Percentiles rank a stretch among this genome's conserved stretches.
Conservation (phyloP, 176 grass and related monocot genomes). For the Otatea glauca region DNA sequence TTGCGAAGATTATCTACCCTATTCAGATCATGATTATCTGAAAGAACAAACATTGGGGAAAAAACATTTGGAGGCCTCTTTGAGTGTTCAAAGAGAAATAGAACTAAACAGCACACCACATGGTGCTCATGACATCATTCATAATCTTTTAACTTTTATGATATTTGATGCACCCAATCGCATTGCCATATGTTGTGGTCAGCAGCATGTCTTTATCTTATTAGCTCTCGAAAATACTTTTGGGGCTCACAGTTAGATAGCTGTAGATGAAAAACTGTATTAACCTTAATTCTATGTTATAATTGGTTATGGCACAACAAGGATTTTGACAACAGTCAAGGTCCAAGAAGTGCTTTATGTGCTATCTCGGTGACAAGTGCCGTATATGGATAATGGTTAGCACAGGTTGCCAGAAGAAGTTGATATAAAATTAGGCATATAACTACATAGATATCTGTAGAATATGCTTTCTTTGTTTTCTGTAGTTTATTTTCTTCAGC, state of each 20-base stretch:
- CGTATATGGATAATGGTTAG: neutral
- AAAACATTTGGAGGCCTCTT: neutral
- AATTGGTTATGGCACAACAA: conserved; percentile 8
- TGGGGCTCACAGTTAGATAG: conserved; percentile 9
- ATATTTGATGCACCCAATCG: neutral
- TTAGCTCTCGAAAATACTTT: neutral
- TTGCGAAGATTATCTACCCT: conserved; percentile 13
- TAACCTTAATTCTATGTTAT: neutral
- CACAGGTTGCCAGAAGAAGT: neutral
- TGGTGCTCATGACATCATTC: neutral
- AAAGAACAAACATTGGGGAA: neutral
- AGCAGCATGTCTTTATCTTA: conserved; percentile 2
- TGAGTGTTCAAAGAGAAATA: neutral
- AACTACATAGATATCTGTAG: neutral
- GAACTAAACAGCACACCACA: neutral
- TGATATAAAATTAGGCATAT: neutral
- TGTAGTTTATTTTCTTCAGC: conserved; percentile 18
- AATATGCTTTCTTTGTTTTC: neutral
- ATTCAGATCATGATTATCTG: conserved; percentile 7
- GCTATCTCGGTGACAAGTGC: neutral
- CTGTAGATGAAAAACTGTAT: neutral
- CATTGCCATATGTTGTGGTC: neutral
- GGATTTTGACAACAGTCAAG: neutral
- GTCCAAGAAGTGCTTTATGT: neutral
- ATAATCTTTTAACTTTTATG: conserved; percentile 1